These are phyloP conservation scores for Rosa chinensis DNA, from an alignment of 306 rosid genomes.

Conservation along the genomic window DNA sequence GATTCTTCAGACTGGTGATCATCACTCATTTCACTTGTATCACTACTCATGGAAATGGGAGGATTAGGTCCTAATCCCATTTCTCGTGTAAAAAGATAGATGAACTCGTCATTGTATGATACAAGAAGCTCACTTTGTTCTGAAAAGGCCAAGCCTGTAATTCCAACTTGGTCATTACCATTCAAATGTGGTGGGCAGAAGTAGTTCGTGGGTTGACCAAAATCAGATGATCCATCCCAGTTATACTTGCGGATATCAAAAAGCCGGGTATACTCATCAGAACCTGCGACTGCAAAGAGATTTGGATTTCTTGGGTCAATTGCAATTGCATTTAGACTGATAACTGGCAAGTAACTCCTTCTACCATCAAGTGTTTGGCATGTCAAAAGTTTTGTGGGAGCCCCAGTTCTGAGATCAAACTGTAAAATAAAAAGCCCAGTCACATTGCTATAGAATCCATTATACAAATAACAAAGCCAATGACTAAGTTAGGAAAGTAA, in stretches of 20 bases:
- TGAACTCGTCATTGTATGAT: conserved; percentile 72
- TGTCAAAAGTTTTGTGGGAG: conserved; percentile 70
- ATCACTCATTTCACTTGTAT: conserved; percentile 55
- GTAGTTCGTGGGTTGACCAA: conserved; percentile 63
- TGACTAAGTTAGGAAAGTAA: not conserved
- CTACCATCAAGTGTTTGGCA: conserved; percentile 60
- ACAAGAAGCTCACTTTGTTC: conserved; percentile 92
- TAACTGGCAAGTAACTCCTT: conserved; percentile 39
- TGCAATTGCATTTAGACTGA: conserved; percentile 80
- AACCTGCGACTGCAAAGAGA: conserved; percentile 82
- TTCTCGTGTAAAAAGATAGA: conserved; percentile 79
- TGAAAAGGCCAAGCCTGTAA: conserved; percentile 95
- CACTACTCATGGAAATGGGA: conserved; percentile 47
- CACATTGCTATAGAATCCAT: conserved; percentile 24
- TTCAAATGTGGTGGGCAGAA: conserved; percentile 82
- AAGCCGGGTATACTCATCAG: conserved; percentile 76
- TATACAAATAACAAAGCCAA: not conserved
- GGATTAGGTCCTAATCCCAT: conserved; percentile 84
- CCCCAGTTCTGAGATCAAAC: conserved; percentile 87
- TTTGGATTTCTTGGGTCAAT: conserved; percentile 96
- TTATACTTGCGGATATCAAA: conserved; percentile 82
- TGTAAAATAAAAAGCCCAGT: conserved; percentile 38
- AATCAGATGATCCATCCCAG: conserved; percentile 73
- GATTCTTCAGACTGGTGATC: conserved; percentile 38
- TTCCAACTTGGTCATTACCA: conserved; percentile 59